Base-by-base conservation (phyloP, 495 filamentous ascomycete species). In the Neurospora sp. region DNA sequence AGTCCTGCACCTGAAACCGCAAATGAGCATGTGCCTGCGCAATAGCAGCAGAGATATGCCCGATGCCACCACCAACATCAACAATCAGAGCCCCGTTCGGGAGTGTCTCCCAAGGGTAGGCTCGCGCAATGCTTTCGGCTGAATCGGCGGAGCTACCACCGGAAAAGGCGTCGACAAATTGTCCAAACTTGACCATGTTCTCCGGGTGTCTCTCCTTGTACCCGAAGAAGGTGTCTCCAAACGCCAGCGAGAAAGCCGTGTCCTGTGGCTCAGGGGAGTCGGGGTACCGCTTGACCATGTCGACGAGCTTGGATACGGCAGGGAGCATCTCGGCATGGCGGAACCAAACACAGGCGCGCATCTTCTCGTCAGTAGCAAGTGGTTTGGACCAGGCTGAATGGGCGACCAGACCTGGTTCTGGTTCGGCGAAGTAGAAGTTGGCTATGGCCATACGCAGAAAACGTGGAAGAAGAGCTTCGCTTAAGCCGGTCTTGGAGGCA, bases 241-340 rank as follows among this genome's bases (percentile, higher is more conserved):
- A 82, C 10, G 78, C 82, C 16, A 82, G 60, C 71, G 77, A 75
- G 66, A 82, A 82, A 16, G 82, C 80, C 16, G 79, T 73, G 12
- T 80, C 69, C 35, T 74, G 74, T 2, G 81, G 78, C 46, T 79
- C 71, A 20, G 70, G 42, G 12, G 76, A 76, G n/a, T 78, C 60
- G 44, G 77, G 73, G 40, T 72, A 78, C 72, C 69, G 66, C 31
- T 78, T 73, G 88, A 93, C 66, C 91, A 95, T 82, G 89, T 93
- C 74, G 89, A 94, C 77, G 89, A 94, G 83, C 88, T 96, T 70
- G 81, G 92, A 75, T 90, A 96, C 81, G 90, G 95, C 20, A 92
- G 92, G 92, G 84, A 89, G 71, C 83, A 83, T 71, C 87, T 94
- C 35, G 88, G 90, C 49, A 14, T 75, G 60, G n/a, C 74, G 42